Evolutionary conservation across 1,139 yeast genomes (phyloP), one percentile per base, ranked within the genome.

Genomic region (Hansenula sp.): DNA sequence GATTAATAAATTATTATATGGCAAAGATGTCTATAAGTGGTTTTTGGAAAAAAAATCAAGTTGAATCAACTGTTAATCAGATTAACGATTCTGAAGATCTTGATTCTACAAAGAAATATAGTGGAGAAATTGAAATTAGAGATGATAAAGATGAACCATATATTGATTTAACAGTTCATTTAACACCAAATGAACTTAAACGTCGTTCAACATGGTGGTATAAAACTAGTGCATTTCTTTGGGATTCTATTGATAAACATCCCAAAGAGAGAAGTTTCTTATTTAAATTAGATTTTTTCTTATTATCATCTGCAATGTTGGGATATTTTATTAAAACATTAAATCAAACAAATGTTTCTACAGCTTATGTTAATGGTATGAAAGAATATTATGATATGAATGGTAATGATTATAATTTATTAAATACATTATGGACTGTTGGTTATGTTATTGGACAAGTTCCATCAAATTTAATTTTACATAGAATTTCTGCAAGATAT

Each of bases 321-420:
- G 73, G 73, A 3, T 59, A 57, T 42, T 61, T 60, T 44, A 58
- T 60, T 44, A 60, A 61, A 39, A 53, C 65, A 38, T 62, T 73
- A 44, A 69, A 72, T 45, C 73, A 68, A 45, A 50, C 64, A 6
- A 72, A 72, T 46, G 55, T 73, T 13, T 53, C 68, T 21, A 71
- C 73, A 13, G 77, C 43, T n/a, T n/a, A n/a, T n/a, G n/a, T n/a
- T n/a, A n/a, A n/a, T n/a, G 82, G 82, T 13, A 75, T 78, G 82
- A 61, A 66, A 41, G 79, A 76, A 45, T 73, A 71, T 44, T 69
- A 70, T 45, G 44, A 55, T 6, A 69, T 78, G 69, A 58, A 60
- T 37, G 64, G 64, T 11, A 71, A 77, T 49, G 79, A 78, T 48
- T 70, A 69, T 42, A 71, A 76, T 40, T 70, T 71, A 40, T 60